Base-by-base conservation (phyloP, 129 eudicot species). In the Silybum marianum region DNA sequence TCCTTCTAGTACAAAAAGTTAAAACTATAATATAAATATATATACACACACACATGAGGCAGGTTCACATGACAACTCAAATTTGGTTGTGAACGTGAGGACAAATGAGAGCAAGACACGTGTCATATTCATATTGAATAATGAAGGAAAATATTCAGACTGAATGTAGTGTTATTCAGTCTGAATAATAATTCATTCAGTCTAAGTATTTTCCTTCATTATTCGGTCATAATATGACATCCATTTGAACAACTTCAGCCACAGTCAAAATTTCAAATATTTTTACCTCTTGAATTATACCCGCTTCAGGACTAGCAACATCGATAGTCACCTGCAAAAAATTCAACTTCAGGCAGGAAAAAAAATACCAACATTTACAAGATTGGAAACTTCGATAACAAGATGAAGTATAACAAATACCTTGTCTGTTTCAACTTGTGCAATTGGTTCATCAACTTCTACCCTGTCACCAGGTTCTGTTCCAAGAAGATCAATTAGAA, bases 391-490 rank as follows among this genome's bases (percentile, higher is more conserved):
- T 23, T 78, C 72, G 18, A 34, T 32, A 26, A 71, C 44, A 70
- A 76, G 74, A 81, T 34, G n/a, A 24, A 26, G 69, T 36, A 21
- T 21, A 63, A 38, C 5, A 36, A 51, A 58, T 80, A 91, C 98
- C 94, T 95, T 95, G 80, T 95, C 98, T 67, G 98, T 94, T 87
- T 94, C 98, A 83, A 94, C 82, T 85, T 94, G 98, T 63, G 98
- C 98, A 83, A 94, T 94, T 75, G 98, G 88, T 92, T 95, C 98
- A 77, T 95, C 98, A 82, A 88, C 85, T 78, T 81, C 97, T 60
- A 95, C 98, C 83, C 91, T 92, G 75, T 95, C 98, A 74, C 98
- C 98, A 76, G 98, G 98, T 58, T 90, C 98, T 95, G 93, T 82
- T 44, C 84, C 71, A 83, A 78, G 18, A 54, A 62, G 70, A 51